Evolutionary conservation across 768 basidiomycete species (phyloP).

Genomic region (Macrolepiota dolichaula): DNA sequence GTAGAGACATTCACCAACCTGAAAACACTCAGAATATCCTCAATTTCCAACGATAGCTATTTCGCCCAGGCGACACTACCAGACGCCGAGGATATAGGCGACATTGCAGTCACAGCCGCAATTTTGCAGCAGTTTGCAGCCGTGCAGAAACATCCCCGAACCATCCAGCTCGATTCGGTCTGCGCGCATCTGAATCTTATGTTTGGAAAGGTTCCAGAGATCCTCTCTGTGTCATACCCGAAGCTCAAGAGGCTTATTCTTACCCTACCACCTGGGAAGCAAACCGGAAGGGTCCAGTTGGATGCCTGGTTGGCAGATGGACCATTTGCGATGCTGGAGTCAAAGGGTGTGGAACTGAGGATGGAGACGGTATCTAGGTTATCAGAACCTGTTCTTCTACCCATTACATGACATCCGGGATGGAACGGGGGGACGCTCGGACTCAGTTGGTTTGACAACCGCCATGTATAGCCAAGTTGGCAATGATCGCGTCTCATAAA

Average conservation of each 20-base stretch:
- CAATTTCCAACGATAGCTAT: constrained; percentile 1
- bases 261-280: background rate
- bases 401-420: background rate
- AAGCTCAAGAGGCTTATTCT: background rate
- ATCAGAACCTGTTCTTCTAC: background rate
- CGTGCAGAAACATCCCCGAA: background rate
- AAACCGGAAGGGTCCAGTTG: background rate
- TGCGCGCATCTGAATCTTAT: background rate
- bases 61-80: background rate
- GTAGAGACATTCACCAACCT: background rate
- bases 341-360: background rate
- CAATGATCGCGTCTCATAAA: no score
- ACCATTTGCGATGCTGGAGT: constrained; percentile 12
- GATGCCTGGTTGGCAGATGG: constrained; percentile 2
- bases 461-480: no score
- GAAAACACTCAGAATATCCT: background rate
- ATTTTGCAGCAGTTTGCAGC: background rate
- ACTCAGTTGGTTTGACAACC: no score
- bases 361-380: background rate
- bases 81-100: background rate
- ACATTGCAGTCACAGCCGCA: background rate
- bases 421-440: no score
- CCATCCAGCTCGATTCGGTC: constrained; percentile 1
- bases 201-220: background rate
- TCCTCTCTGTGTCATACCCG: background rate